phyloP scores from a whole-genome alignment of 352 stramenopile genomes.

The Phytophthora agathidicida region DNA sequence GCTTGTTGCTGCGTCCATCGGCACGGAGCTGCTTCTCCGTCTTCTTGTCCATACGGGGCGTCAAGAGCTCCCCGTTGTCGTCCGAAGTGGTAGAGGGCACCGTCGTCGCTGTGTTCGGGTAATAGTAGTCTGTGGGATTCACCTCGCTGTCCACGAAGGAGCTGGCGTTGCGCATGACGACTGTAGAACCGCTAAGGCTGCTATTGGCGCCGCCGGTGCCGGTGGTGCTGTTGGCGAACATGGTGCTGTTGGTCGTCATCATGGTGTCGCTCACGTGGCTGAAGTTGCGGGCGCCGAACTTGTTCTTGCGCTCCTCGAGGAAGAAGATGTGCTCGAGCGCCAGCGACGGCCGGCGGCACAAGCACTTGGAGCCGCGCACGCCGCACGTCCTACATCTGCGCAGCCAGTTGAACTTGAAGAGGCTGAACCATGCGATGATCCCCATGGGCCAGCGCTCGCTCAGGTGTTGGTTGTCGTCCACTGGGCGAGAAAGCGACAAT shows the following conservation, averaged over 20 bases:
- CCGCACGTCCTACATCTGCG: conserved; percentile 70
- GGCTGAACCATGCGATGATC: conserved; percentile 63
- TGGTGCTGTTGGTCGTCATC: conserved; percentile 50
- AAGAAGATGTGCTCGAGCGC: conserved; percentile 83
- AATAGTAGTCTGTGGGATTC: conserved; percentile 39
- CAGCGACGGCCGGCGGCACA: conserved; percentile 73
- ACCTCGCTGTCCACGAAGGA: conserved; percentile 46
- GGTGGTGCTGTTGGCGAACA: conserved; percentile 30
- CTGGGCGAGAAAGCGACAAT: conserved; percentile 24
- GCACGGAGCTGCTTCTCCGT: conserved; percentile 5
- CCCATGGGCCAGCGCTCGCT: conserved; percentile 41
- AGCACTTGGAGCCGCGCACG: conserved; percentile 67
- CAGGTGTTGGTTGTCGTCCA: neutral
- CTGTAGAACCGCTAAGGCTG: conserved; percentile 34
- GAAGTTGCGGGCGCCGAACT: conserved; percentile 77
- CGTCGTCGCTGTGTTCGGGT: conserved; percentile 1
- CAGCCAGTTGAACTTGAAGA: conserved; percentile 73
- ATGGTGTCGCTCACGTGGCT: conserved; percentile 80
- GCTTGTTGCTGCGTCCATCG: conserved; percentile 4
- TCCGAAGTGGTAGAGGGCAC: conserved; percentile 11
- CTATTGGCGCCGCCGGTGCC: conserved; percentile 7
- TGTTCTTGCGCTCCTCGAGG: conserved; percentile 85
- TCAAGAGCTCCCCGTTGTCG: conserved; percentile 22
- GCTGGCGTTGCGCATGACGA: conserved; percentile 40
- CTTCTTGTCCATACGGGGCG: conserved; percentile 18